phyloP scores from a whole-genome alignment of 768 basidiomycete species.

The Pisolithus tinctorius region DNA sequence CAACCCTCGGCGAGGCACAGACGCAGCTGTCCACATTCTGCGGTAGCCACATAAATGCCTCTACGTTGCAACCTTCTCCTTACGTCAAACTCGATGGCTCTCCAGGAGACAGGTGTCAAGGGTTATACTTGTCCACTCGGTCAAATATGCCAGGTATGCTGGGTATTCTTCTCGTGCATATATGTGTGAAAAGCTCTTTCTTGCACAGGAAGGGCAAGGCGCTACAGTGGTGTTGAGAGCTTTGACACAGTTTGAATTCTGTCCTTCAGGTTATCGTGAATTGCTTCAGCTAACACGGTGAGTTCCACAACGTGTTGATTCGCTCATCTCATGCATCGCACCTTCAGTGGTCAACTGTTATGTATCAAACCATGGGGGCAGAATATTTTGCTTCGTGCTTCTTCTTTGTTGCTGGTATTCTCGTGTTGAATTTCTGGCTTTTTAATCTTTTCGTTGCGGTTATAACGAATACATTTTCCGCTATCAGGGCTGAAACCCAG shows the following conservation, averaged over 20 bases:
- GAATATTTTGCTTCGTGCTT: constrained; percentile 85
- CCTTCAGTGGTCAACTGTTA: constrained; percentile 64
- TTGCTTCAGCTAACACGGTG: constrained; percentile 75
- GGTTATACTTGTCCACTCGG: constrained; percentile 89
- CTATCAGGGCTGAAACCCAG: constrained; percentile 78
- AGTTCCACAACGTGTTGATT: constrained; percentile 18
- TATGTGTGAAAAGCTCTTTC: background rate
- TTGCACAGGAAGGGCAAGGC: constrained; percentile 53
- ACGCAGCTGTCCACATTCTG: constrained; percentile 56
- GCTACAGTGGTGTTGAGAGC: constrained; percentile 61
- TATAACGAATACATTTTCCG: constrained; percentile 89
- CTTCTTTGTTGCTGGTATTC: constrained; percentile 78
- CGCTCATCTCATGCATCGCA: background rate
- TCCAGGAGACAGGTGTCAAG: constrained; percentile 42
- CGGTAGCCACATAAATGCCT: constrained; percentile 72
- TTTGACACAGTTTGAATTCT: constrained; percentile 87
- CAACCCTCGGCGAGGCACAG: constrained; percentile 47
- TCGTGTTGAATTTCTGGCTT: constrained; percentile 91
- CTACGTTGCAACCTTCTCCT: constrained; percentile 37
- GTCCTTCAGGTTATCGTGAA: constrained; percentile 78
- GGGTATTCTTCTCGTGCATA: background rate
- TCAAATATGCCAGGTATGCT: constrained; percentile 67
- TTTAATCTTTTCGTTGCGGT: constrained; percentile 93
- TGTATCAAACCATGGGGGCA: constrained; percentile 86
- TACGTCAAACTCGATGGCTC: constrained; percentile 37